Evolutionary conservation across 2,329 filamentous ascomycete genomes (phyloP).

Genomic region (Geosmithia morbida): DNA sequence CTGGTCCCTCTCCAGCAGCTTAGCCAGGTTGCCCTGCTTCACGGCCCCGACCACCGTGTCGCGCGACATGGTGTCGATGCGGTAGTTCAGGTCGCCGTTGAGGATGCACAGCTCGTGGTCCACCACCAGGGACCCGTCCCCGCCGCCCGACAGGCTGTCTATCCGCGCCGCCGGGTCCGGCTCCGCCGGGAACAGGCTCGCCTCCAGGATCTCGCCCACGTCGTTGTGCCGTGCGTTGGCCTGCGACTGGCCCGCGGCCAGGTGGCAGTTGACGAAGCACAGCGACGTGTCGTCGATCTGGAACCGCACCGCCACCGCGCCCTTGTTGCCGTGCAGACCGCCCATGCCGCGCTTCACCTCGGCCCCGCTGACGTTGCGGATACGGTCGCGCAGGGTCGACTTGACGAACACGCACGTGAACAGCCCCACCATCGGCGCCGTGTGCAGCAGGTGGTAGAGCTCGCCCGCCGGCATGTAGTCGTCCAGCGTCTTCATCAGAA

Average conservation of each 20-base stretch:
- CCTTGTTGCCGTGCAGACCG: conserved; percentile 91
- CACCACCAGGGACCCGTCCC: conserved; percentile 85
- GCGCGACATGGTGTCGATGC: conserved; percentile 92
- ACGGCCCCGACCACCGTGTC: conserved; percentile 84
- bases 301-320: conserved; percentile 84
- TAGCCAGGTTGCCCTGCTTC: conserved; percentile 63
- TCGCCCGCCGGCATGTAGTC: conserved; percentile 67
- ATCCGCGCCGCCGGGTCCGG: conserved; percentile 51
- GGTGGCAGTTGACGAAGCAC: conserved; percentile 94
- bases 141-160: conserved; percentile 78
- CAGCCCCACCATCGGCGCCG: conserved; percentile 73
- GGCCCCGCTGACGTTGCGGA: conserved; percentile 62
- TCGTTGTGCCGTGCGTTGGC: conserved; percentile 88
- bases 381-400: conserved; percentile 57
- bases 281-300: conserved; percentile 84
- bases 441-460: conserved; percentile 75
- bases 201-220: conserved; percentile 76
- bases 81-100: conserved; percentile 95
- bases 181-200: conserved; percentile 58
- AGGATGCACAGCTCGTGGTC: conserved; percentile 96
- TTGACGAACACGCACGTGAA: conserved; percentile 96
- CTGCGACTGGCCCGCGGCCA: conserved; percentile 85
- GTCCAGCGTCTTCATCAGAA: conserved; percentile 68
- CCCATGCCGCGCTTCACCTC: conserved; percentile 96
- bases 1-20: conserved; percentile 87